Conservation (phyloP, 2,329 filamentous ascomycete species). For the Paecilomyces sp. region DNA sequence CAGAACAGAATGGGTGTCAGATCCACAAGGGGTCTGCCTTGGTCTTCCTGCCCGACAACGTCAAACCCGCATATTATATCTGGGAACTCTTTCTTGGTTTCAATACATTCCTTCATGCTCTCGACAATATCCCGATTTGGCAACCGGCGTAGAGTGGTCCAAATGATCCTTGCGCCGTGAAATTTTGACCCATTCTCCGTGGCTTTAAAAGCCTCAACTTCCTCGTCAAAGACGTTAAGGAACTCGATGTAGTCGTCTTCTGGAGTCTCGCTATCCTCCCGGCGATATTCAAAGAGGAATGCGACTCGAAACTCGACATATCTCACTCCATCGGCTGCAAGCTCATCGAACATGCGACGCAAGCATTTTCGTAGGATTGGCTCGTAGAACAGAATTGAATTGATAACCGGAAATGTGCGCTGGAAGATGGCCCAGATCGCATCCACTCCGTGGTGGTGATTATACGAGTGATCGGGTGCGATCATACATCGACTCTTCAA, state of each 20-base stretch:
- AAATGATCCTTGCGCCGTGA: slow-evolving; percentile 80
- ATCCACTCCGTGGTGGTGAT: slow-evolving; percentile 76
- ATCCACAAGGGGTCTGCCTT: slow-evolving; percentile 66
- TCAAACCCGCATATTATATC: slow-evolving; percentile 81
- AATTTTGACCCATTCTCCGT: slow-evolving; percentile 66
- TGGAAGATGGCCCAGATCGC: slow-evolving; percentile 79
- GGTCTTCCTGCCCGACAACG: slow-evolving; percentile 80
- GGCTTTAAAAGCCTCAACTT: slow-evolving; percentile 66
- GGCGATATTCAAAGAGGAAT: slow-evolving; percentile 65
- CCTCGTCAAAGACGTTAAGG: slow-evolving; percentile 68
- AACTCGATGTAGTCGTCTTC: slow-evolving; percentile 64
- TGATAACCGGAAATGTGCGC: slow-evolving; percentile 65
- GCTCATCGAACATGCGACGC: slow-evolving; percentile 59
- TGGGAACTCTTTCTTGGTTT: slow-evolving; percentile 70
- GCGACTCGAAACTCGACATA: slow-evolving; percentile 78
- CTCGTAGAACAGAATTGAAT: slow-evolving; percentile 77
- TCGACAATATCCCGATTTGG: slow-evolving; percentile 62
- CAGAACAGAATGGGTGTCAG: slow-evolving; percentile 81
- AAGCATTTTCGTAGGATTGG: slow-evolving; percentile 77
- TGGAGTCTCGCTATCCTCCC: slow-evolving; percentile 55
- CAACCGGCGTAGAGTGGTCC: slow-evolving; percentile 64
- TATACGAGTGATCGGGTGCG: slow-evolving; percentile 62
- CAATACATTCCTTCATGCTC: slow-evolving; percentile 82
- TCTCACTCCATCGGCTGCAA: slow-evolving; percentile 73
- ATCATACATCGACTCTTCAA: slow-evolving; percentile 66